Evolutionary conservation across 1,284 basidiomycete genomes (phyloP), one percentile per base, ranked within the genome.

Genomic region (Austroboletus novae-zelandiae): DNA sequence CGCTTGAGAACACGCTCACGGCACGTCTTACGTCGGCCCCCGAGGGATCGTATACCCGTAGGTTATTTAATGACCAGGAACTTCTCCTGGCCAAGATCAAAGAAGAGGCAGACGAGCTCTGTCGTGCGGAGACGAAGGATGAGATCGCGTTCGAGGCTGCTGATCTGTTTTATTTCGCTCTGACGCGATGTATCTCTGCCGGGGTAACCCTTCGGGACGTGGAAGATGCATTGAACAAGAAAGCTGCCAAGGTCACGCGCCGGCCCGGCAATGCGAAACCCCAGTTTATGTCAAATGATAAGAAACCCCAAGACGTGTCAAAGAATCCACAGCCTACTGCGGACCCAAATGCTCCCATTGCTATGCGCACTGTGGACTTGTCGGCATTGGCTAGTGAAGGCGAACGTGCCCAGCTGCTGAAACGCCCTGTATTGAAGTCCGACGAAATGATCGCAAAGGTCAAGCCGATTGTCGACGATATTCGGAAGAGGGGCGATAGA

Each of bases 21-120:
- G 80, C 86, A 4, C 82, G 97, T 40, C 74, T 90, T 45, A 72
- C 74, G 40, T 80, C 80, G 25, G 93, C 95, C 0, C 95, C 94
- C 0, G 83, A 88, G 55, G 95, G 92, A 1, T 94, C 91, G 9
- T 99, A 99, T 72, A 99, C 97, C 13, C 85, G 83, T 48, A 77
- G 94, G 41, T 73, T 99, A 23, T 98, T 99, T 70, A 79, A 80
- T 50, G 93, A 98, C 62, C 74, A 86, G 10, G 80, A 81, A 43
- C 77, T 99, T 18, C 77, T 99, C 40, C 81, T 79, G 46, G 87
- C 94, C 46, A 99, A 99, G 75, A 94, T 99, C 55, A 93, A 91
- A 83, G 97, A 99, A 70, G 97, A 99, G 70, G 97, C 97, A 0
- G 92, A 96, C 61, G 97, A 99, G 70, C 80, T 99, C 13, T 96